Evolutionary conservation across 2,329 filamentous ascomycete genomes (phyloP), one percentile per base, ranked within the genome.

Genomic region (Sporothrix euskadiensis): DNA sequence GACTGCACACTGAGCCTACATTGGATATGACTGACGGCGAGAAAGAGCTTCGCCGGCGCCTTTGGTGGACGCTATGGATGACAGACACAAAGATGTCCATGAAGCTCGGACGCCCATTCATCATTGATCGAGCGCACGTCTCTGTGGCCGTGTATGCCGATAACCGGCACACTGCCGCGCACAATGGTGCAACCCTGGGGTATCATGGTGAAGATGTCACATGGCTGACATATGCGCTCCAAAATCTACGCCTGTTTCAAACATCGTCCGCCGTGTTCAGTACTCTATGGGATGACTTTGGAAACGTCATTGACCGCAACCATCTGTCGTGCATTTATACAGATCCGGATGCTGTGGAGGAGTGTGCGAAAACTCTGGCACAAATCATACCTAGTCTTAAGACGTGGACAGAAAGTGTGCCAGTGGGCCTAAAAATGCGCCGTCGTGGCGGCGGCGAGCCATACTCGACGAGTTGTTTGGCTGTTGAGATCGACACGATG

Each of bases 51-150:
- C 83, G 84, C 5, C 85, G 83, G 74, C 81, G 86, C 0, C 74
- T 88, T 19, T 89, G 87, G 86, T 88, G 86, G 85, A 79, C 78
- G 0, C 75, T 88, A 1, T 88, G 84, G 77, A 78, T 80, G 1
- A 77, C 86, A 14, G 87, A 88, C 70, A 82, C 79, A 74, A 85
- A 85, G 75, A 81, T 79, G 1, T 81, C 81, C 71, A 82, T 84
- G 80, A 84, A 86, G 73, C 80, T 86, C 0, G 85, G 85, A 4
- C 83, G 85, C 0, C 84, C 57, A 3, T 83, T 83, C 35, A 76
- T 81, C 6, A 74, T 83, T 1, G 77, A 82, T 44, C 74, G 80
- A 22, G 78, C 78, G 1, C 71, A 80, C 10, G 79, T 81, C 4
- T 80, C 81, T 0, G 83, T 80, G 30, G 78, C 76, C 5, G 71